Base-by-base conservation (phyloP, 257 asterid genomes). In the Rubia yunnanensis region DNA sequence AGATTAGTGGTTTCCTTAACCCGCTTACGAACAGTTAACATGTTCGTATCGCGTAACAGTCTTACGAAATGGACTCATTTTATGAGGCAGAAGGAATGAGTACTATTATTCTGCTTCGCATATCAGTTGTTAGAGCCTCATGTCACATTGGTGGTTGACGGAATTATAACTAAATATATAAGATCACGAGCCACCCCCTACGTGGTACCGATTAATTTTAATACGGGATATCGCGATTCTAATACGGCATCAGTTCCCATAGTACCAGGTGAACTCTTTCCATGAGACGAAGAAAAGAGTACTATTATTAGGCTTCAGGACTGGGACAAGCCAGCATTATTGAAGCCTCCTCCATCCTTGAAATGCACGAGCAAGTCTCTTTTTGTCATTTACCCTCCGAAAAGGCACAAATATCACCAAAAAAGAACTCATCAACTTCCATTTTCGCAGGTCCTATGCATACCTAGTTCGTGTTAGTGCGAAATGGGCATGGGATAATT, bases 351-450 rank as follows among this genome's bases (percentile, higher is more conserved):
- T 44, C 17, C 52, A 44, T 44, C 52, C 22, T 17, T 44, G 52
- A 44, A 44, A 44, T 15, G 52, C 52, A 44, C 52, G 52, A 44
- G 14, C 52, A 44, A 44, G 52, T 44, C n/a, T 44, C 52, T 53
- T 53, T 10, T 50, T 50, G 57, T 50, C 57, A 50, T 50, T 50
- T 50, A 50, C 57, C 57, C 57, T 18, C 57, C n/a, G 27, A n/a
- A 50, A 50, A 23, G 60, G 34, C 60, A 55, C 11, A 55, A 24
- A 24, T 55, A 23, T 55, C 60, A 55, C 60, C 17, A 23, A 3
- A 55, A 55, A 3, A 13, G 31, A 10, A 3, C 3, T 14, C 39
- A 30, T 57, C 24, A 28, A 57, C 2, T 30, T 34, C 38, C 13
- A 57, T 57, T 28, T 7, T 57, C 3, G 63, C 63, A 57, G 63